Evolutionary conservation across 768 basidiomycete genomes (phyloP), one percentile per base, ranked within the genome.

Genomic region (Leccinum sublutescens): DNA sequence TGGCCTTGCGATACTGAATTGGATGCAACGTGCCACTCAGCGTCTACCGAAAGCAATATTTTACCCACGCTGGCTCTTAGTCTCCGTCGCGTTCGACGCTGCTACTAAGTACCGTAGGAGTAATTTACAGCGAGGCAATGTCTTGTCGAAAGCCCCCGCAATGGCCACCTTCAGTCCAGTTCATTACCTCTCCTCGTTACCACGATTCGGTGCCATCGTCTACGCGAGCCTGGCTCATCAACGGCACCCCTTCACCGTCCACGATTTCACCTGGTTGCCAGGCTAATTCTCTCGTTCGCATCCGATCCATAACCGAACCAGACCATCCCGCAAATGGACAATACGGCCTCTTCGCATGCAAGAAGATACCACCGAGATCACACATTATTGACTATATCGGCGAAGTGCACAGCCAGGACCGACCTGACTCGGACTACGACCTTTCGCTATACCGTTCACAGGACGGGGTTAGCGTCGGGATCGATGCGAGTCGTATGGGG

Each of bases 321-420:
- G 73, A 73, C 31, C 93, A 96, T 75, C 95, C 95, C 43, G 89
- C 91, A 47, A 69, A 69, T 58, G 91, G 91, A 1, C 94, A 95
- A 70, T 75, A 73, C 62, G 95, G 95, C 4, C 77, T 98, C 34
- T 95, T 95, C 73, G 88, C 93, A 23, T 75, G 79, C 21, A 86
- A 82, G 59, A 88, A 85, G 72, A 88, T 95, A 19, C 78, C 80
- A 3, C 79, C 84, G 4, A 81, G 79, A 48, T 81, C 84, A 25
- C 83, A 86, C 63, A 84, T 96, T 38, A 71, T 95, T 12, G 88
- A 93, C 63, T 96, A 96, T 64, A 74, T 89, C 25, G 93, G 94
- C 25, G 84, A 95, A 70, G 80, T 95, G 19, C 95, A 98, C 70
- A 85, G 84, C 64, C 85, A 94, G 62, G 84, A 84, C 45, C 83